A percentile compares a stretch with the other conserved stretches of the same genome.
Evolutionary conservation across 768 basidiomycete genomes (phyloP).

Genomic region (Leccinum pellstonianum): DNA sequence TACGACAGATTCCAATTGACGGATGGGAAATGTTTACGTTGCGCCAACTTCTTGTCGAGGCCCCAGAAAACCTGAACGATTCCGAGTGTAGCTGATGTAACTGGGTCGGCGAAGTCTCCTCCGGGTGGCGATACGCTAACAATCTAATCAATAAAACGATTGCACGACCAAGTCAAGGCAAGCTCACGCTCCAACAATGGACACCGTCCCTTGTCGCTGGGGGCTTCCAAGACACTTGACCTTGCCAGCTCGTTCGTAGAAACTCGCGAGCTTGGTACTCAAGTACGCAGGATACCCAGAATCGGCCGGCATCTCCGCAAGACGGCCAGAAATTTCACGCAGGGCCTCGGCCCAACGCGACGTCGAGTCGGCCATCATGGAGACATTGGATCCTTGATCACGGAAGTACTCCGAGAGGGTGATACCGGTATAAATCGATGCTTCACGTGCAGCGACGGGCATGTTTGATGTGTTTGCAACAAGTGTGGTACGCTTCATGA

Average conservation of each 20-base stretch:
- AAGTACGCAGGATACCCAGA: conserved; percentile 99
- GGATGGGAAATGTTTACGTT: conserved; percentile 99
- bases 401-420: conserved; percentile 99
- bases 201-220: conserved; percentile 85
- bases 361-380: conserved; percentile 99
- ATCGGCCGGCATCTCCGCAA: conserved; percentile 99
- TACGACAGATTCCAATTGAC: conserved; percentile 99
- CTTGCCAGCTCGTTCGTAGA: conserved; percentile 99
- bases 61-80: conserved; percentile 99
- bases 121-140: conserved; percentile 94
- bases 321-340: conserved; percentile 97
- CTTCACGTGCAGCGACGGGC: conserved; percentile 99
- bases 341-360: conserved; percentile 99
- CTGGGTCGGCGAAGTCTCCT: conserved; percentile 99
- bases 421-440: conserved; percentile 99
- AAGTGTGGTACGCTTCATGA: conserved; percentile 99
- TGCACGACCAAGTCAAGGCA: not conserved
- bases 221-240: conserved; percentile 92
- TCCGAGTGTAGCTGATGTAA: conserved; percentile 94
- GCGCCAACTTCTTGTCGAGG: conserved; percentile 97
- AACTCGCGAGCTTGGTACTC: conserved; percentile 90
- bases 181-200: conserved; percentile 97
- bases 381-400: conserved; percentile 95
- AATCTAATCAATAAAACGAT: conserved; percentile 11
- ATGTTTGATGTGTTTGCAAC: conserved; percentile 99